These are phyloP conservation scores for Auricularia auricula-judae DNA, from an alignment of 768 basidiomycete species.

Conservation along the genomic window DNA sequence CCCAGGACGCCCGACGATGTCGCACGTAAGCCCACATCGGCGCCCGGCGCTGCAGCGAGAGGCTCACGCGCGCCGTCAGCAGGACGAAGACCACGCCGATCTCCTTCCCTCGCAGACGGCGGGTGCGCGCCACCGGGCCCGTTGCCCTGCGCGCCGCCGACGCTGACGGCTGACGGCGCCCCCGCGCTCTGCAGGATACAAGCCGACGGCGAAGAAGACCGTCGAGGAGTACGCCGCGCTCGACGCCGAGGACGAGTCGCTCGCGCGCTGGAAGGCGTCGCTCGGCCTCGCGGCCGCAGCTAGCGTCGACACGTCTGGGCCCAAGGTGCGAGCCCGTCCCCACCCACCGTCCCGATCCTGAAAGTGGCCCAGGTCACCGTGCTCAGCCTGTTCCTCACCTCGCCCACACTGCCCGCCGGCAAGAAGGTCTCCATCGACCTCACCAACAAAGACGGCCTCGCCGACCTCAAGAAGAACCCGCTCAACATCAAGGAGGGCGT, in stretches of 20 bases:
- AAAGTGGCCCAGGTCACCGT: slow-evolving; percentile 47
- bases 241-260: slow-evolving; percentile 85
- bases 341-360: not conserved
- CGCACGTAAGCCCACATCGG: not conserved
- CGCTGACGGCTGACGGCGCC: not conserved
- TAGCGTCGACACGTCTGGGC: slow-evolving; percentile 28
- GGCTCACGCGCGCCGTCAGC: slow-evolving; percentile 4
- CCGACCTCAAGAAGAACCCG: slow-evolving; percentile 66
- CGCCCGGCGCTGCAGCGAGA: not conserved
- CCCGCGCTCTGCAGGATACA: slow-evolving; percentile 53
- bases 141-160: not conserved
- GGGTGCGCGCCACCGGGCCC: slow-evolving; percentile 29
- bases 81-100: slow-evolving; percentile 61
- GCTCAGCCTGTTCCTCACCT: slow-evolving; percentile 66
- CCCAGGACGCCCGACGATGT: not conserved
- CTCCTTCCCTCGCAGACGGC: slow-evolving; percentile 57
- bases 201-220: slow-evolving; percentile 53
- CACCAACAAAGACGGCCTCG: slow-evolving; percentile 32
- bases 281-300: slow-evolving; percentile 64
- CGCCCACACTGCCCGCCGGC: slow-evolving; percentile 49
- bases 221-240: slow-evolving; percentile 76
- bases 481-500: slow-evolving; percentile 73
- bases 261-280: slow-evolving; percentile 92
- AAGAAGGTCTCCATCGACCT: slow-evolving; percentile 63
- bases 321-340: slow-evolving; percentile 42